Percentiles rank a stretch among this genome's conserved stretches.
phyloP scores from a whole-genome alignment of 805 yeast genomes.

The Schizosaccharomyces octosporus region DNA sequence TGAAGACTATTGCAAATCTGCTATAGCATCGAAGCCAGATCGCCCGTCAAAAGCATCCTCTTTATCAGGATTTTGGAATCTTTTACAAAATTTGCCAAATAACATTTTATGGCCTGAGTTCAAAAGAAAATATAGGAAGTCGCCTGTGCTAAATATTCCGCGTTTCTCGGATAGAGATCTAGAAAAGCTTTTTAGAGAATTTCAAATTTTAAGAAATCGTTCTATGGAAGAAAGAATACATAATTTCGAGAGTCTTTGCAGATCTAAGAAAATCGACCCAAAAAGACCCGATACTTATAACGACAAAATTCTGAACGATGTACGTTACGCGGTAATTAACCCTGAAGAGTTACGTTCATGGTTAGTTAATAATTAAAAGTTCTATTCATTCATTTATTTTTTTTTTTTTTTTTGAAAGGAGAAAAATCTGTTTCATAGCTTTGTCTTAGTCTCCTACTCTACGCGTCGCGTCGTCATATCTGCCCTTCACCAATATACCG shows the following conservation, averaged over 20 bases:
- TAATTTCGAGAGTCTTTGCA: not conserved
- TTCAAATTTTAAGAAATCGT: not conserved
- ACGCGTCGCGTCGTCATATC: not conserved
- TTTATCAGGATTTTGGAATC: slow-evolving; percentile 11
- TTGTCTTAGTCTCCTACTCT: not conserved
- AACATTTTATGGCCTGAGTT: slow-evolving; percentile 18
- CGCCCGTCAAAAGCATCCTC: slow-evolving; percentile 3
- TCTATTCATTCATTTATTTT: not conserved
- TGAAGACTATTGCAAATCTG: not conserved
- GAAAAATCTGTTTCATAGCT: not conserved
- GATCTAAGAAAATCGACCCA: not conserved
- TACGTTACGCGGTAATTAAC: not conserved
- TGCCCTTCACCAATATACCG: not conserved
- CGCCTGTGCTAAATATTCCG: slow-evolving; percentile 10
- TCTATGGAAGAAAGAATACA: not conserved
- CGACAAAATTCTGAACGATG: not conserved
- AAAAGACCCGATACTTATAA: not conserved
- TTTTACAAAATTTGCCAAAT: slow-evolving; percentile 11
- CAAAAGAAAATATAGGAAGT: slow-evolving; percentile 15
- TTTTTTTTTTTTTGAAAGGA: not conserved
- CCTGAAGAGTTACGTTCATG: not conserved
- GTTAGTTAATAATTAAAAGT: not conserved
- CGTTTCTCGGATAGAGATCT: slow-evolving; percentile 15
- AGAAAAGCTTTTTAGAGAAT: slow-evolving; percentile 19
- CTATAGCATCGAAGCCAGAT: not conserved